These are phyloP conservation scores for Aspergillus arachidicola DNA, from an alignment of 2,329 filamentous ascomycete species.

Conservation along the genomic window DNA sequence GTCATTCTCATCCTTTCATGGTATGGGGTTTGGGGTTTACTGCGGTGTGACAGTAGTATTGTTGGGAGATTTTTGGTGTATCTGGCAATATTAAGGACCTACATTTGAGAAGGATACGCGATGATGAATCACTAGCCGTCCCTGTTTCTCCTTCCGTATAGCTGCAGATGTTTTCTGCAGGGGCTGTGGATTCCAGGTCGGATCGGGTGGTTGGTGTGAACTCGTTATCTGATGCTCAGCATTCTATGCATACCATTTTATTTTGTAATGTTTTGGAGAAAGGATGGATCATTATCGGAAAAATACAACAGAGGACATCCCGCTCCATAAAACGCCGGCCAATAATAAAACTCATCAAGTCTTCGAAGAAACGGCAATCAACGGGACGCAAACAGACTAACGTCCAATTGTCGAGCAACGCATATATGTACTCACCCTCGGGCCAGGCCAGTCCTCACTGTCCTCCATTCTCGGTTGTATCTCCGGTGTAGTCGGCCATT, in stretches of 20 bases:
- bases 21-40: neutral
- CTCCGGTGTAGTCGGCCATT: slow-evolving; percentile 36
- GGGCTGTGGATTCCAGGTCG: neutral
- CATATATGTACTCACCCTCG: neutral
- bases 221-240: neutral
- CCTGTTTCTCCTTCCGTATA: neutral
- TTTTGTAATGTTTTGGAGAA: neutral
- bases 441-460: slow-evolving; percentile 14
- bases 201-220: neutral
- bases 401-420: neutral
- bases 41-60: neutral
- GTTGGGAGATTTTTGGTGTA: neutral
- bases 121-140: neutral
- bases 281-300: slow-evolving; percentile 3
- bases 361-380: neutral
- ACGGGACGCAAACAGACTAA: neutral
- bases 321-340: slow-evolving; percentile 18
- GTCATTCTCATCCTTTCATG: neutral
- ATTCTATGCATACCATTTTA: slow-evolving; percentile 4
- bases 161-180: neutral
- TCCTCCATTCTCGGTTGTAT: slow-evolving; percentile 25
- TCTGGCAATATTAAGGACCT: neutral
- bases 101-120: neutral
- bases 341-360: slow-evolving; percentile 9
- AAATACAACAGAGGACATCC: slow-evolving; percentile 8